These are phyloP conservation scores for Kodamaea plutei DNA, from an alignment of 1,139 yeast species.

Conservation along the genomic window DNA sequence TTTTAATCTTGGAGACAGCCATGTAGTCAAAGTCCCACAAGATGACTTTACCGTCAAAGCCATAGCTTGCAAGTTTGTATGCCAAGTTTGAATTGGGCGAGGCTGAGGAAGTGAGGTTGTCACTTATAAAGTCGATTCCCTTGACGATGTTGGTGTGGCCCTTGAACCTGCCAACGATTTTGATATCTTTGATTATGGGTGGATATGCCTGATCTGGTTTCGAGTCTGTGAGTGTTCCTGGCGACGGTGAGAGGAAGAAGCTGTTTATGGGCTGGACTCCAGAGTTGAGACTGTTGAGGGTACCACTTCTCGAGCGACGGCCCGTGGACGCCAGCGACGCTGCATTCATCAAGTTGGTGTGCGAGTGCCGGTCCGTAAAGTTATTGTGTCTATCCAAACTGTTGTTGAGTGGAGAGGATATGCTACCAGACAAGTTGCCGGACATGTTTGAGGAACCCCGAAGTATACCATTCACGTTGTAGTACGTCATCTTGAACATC, in stretches of 20 bases:
- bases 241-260: conserved; percentile 20
- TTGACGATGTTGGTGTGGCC: conserved; percentile 69
- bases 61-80: conserved; percentile 63
- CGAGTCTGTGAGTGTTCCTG: conserved; percentile 11
- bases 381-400: conserved; percentile 16
- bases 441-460: too few species aligned
- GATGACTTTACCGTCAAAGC: conserved; percentile 64
- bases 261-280: conserved; percentile 1
- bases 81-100: conserved; percentile 21
- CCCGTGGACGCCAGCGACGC: too few species aligned
- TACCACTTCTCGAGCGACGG: conserved; percentile 34
- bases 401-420: too few species aligned
- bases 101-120: conserved; percentile 8
- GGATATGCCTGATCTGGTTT: conserved; percentile 19
- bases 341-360: conserved; percentile 13
- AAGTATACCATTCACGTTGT: conserved; percentile 33
- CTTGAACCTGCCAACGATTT: conserved; percentile 47
- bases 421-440: too few species aligned
- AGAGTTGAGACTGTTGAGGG: conserved; percentile 27
- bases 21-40: conserved; percentile 74
- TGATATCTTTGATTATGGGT: conserved; percentile 39
- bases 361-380: conserved; percentile 13
- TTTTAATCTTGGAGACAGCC: conserved; percentile 49
- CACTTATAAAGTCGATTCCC: conserved; percentile 33
- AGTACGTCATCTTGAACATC: conserved; percentile 44